A percentile compares a stretch with the other conserved stretches of the same genome.
Conservation (phyloP, 2,329 filamentous ascomycete species). For the Onygenales sp. region DNA sequence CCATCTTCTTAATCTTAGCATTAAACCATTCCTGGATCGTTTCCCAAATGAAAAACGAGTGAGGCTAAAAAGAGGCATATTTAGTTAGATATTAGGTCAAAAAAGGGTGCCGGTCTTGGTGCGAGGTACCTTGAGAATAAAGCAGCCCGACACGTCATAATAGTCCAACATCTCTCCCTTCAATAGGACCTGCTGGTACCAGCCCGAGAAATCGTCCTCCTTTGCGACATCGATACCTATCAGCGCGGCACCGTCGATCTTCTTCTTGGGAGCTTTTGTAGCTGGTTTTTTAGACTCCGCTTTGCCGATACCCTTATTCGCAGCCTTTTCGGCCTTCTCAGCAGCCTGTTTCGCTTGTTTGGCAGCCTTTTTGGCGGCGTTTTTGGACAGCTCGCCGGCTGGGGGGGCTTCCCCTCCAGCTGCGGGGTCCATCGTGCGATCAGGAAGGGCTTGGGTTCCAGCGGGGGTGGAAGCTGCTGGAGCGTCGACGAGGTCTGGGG, state of each 20-base stretch:
- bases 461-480: slow-evolving; percentile 17
- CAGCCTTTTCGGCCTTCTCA: slow-evolving; percentile 29
- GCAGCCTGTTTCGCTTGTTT: slow-evolving; percentile 37
- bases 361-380: slow-evolving; percentile 39
- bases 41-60: slow-evolving; percentile 60
- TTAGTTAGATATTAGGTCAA: neutral
- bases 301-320: slow-evolving; percentile 33
- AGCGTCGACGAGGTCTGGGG: slow-evolving; percentile 20
- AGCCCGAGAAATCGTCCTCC: slow-evolving; percentile 76
- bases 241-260: slow-evolving; percentile 53
- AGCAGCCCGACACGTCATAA: slow-evolving; percentile 96
- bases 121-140: slow-evolving; percentile 64
- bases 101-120: neutral
- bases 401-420: slow-evolving; percentile 19
- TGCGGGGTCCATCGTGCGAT: slow-evolving; percentile 31
- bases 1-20: slow-evolving; percentile 72
- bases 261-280: slow-evolving; percentile 40
- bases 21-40: slow-evolving; percentile 51
- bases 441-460: slow-evolving; percentile 26
- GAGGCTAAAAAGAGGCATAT: slow-evolving; percentile 35
- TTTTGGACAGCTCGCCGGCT: slow-evolving; percentile 29
- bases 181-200: slow-evolving; percentile 96
- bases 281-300: slow-evolving; percentile 37
- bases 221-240: slow-evolving; percentile 86
- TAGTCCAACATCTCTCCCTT: slow-evolving; percentile 98